phyloP scores from a whole-genome alignment of 495 filamentous ascomycete species.

The Pyrenula aspistea region DNA sequence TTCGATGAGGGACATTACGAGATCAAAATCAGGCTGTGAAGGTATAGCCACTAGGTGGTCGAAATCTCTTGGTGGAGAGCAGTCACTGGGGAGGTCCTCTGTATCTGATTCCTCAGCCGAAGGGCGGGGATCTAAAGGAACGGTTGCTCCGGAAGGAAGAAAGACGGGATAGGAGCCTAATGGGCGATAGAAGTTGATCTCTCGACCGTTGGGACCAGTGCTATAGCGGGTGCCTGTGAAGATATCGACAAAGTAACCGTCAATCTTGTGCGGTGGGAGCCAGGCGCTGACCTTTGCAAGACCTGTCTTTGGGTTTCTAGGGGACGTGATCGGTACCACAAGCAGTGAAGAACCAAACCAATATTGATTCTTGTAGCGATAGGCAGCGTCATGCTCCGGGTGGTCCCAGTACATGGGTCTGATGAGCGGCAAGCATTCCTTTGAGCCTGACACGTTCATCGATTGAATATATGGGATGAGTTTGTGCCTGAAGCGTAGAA shows the following conservation, averaged over 20 bases:
- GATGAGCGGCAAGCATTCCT: slow-evolving; percentile 33
- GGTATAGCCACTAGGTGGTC: slow-evolving; percentile 36
- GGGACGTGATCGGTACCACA: slow-evolving; percentile 37
- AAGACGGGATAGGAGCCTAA: slow-evolving; percentile 35
- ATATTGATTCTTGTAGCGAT: slow-evolving; percentile 38
- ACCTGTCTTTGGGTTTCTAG: slow-evolving; percentile 22
- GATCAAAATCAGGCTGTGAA: too few species aligned
- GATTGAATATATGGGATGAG: slow-evolving; percentile 46
- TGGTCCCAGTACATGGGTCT: slow-evolving; percentile 51
- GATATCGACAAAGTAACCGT: slow-evolving; percentile 34
- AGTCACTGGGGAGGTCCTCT: slow-evolving; percentile 20
- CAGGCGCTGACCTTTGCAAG: slow-evolving; percentile 30
- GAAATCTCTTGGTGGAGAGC: slow-evolving; percentile 21
- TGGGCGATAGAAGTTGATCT: slow-evolving; percentile 28
- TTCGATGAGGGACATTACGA: too few species aligned
- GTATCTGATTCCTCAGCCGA: not conserved
- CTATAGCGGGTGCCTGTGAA: slow-evolving; percentile 39
- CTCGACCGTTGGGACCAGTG: slow-evolving; percentile 28
- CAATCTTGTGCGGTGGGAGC: slow-evolving; percentile 25
- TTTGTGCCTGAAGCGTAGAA: slow-evolving; percentile 35
- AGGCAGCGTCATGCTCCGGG: slow-evolving; percentile 30
- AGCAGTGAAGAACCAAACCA: slow-evolving; percentile 40
- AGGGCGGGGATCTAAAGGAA: slow-evolving; percentile 33
- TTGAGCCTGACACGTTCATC: slow-evolving; percentile 32
- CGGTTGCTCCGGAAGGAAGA: slow-evolving; percentile 39